Evolutionary conservation across 805 yeast species (phyloP).

Genomic region (Wickerhamiella qilinensis): DNA sequence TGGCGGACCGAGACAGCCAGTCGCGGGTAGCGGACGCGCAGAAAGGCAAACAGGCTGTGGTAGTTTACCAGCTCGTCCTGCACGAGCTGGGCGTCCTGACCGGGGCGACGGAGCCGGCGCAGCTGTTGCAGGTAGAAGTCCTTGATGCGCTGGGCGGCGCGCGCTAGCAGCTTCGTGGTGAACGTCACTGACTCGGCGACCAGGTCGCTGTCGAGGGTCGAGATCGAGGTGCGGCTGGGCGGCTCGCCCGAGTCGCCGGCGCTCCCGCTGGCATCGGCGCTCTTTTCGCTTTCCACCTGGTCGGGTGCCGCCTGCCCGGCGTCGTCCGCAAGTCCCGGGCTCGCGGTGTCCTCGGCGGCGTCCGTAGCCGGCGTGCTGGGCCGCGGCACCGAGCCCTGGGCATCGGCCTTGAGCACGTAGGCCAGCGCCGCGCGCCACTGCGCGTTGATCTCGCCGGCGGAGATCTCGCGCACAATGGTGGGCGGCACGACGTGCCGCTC

Average conservation of each 20-base stretch:
- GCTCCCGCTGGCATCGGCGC: conserved; percentile 3
- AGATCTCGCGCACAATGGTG: conserved; percentile 39
- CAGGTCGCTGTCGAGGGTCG: neutral
- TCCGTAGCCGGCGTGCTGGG: neutral
- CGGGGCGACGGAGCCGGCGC: conserved; percentile 47
- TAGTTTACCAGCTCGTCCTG: conserved; percentile 51
- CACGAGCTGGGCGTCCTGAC: conserved; percentile 53
- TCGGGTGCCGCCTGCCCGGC: neutral
- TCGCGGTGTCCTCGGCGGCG: neutral
- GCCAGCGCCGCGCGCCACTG: conserved; percentile 36
- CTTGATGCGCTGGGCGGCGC: conserved; percentile 62
- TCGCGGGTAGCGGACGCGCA: conserved; percentile 36
- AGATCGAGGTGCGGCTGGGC: conserved; percentile 11
- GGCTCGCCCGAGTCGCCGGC: conserved; percentile 14
- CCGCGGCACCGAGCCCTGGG: neutral
- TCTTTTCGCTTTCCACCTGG: neutral
- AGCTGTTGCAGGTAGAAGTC: conserved; percentile 51
- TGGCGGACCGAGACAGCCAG: conserved; percentile 56
- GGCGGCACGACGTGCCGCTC: conserved; percentile 67
- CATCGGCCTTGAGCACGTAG: conserved; percentile 7
- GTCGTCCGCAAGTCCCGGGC: neutral
- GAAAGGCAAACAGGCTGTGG: conserved; percentile 44
- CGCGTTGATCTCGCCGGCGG: conserved; percentile 37
- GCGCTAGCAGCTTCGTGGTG: conserved; percentile 32
- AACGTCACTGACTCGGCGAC: conserved; percentile 15